phyloP scores from a whole-genome alignment of 208 protist species.

The Leptomonas seymouri region DNA sequence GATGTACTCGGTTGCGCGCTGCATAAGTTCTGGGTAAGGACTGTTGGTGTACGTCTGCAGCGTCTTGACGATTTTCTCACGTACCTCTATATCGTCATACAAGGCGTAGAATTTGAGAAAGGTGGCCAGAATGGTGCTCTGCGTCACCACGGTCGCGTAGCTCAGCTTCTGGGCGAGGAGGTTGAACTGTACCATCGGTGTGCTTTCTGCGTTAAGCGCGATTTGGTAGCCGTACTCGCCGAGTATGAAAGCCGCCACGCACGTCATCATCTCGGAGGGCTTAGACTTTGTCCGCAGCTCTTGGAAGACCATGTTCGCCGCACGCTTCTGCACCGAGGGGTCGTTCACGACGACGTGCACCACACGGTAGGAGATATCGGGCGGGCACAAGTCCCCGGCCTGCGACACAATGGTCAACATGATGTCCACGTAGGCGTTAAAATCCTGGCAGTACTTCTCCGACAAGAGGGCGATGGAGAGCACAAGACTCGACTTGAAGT shows the following conservation, averaged over 20 bases:
- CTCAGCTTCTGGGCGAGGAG: conserved; percentile 81
- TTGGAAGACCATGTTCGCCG: conserved; percentile 76
- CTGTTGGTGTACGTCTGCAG: conserved; percentile 64
- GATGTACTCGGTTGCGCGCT: conserved; percentile 96
- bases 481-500: conserved; percentile 95
- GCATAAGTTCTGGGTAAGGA: conserved; percentile 97
- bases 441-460: conserved; percentile 95
- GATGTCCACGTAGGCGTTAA: conserved; percentile 95
- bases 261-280: conserved; percentile 53
- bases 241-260: conserved; percentile 93
- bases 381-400: conserved; percentile 96
- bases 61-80: conserved; percentile 74
- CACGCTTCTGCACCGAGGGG: conserved; percentile 96
- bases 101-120: conserved; percentile 97
- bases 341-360: conserved; percentile 97
- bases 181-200: conserved; percentile 83
- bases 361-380: conserved; percentile 91
- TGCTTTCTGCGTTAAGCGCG: conserved; percentile 88
- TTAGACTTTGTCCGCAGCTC: conserved; percentile 46
- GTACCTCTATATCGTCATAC: conserved; percentile 86
- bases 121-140: conserved; percentile 93
- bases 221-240: conserved; percentile 98
- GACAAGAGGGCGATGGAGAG: conserved; percentile 96
- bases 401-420: conserved; percentile 95
- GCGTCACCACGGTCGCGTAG: conserved; percentile 63